These are phyloP conservation scores for Penicillium chermesinum DNA, from an alignment of 495 filamentous ascomycete species.

Conservation along the genomic window DNA sequence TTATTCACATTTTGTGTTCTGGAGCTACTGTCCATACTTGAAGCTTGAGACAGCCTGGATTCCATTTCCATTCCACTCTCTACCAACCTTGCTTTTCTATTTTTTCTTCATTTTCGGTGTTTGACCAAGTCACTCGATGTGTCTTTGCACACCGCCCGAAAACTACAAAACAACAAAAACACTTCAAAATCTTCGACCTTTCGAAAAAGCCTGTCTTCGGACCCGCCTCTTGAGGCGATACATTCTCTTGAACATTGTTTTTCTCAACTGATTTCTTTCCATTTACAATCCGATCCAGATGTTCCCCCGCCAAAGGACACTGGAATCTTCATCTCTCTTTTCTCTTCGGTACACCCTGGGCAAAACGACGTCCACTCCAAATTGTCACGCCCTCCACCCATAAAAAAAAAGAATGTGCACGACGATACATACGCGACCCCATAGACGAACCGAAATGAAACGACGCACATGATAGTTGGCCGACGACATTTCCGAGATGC, in stretches of 20 bases:
- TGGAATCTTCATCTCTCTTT: slow-evolving; percentile 8
- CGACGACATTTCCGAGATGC: slow-evolving; percentile 25
- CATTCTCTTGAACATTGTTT: slow-evolving; percentile 16
- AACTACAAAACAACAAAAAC: slow-evolving; percentile 22
- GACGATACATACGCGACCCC: slow-evolving; percentile 25
- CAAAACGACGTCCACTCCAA: slow-evolving; percentile 7
- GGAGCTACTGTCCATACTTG: background rate
- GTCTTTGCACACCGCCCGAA: slow-evolving; percentile 3
- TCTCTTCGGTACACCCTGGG: slow-evolving; percentile 17
- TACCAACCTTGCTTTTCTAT: slow-evolving; percentile 12
- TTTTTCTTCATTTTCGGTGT: slow-evolving; percentile 15
- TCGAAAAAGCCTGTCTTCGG: slow-evolving; percentile 1
- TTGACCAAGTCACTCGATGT: background rate
- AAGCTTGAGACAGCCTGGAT: background rate
- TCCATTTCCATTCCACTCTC: slow-evolving; percentile 13
- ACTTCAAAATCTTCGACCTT: slow-evolving; percentile 8
- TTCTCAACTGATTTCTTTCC: slow-evolving; percentile 8
- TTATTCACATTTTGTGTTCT: background rate
- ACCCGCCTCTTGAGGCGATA: slow-evolving; percentile 13
- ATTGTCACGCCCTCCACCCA: slow-evolving; percentile 11
- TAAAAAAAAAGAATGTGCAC: slow-evolving; percentile 24
- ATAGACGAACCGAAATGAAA: slow-evolving; percentile 32
- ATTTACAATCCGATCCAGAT: slow-evolving; percentile 12
- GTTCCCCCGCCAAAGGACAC: background rate
- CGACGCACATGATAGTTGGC: slow-evolving; percentile 26